phyloP scores from a whole-genome alignment of 257 asterid genomes.

The Solanum gandarillasii region DNA sequence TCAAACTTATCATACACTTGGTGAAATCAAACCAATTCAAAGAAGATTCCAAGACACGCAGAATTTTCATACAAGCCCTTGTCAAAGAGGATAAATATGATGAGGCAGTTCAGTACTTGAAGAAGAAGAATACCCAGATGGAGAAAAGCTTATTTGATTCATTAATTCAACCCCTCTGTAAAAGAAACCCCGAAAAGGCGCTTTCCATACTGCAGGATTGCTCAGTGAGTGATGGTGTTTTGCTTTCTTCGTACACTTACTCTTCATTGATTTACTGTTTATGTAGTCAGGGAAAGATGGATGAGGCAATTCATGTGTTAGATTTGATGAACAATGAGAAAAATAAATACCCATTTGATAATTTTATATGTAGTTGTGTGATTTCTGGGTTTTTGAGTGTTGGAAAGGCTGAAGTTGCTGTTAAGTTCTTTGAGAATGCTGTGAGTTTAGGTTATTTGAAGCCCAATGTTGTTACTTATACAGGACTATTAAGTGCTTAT shows the following conservation, averaged over 20 bases:
- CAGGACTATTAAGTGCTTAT: slow-evolving; percentile 57
- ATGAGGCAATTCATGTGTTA: slow-evolving; percentile 51
- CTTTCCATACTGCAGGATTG: slow-evolving; percentile 30
- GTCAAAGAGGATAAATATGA: slow-evolving; percentile 33
- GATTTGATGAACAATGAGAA: slow-evolving; percentile 43
- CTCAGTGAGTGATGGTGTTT: slow-evolving; percentile 13
- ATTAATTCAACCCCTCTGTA: slow-evolving; percentile 45
- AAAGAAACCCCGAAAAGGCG: slow-evolving; percentile 47
- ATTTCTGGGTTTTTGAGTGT: slow-evolving; percentile 57
- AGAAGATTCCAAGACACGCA: slow-evolving; percentile 27
- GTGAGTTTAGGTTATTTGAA: slow-evolving; percentile 34
- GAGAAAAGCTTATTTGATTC: slow-evolving; percentile 28
- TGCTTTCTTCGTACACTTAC: slow-evolving; percentile 62
- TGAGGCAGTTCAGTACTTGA: slow-evolving; percentile 44
- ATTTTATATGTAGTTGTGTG: slow-evolving; percentile 68
- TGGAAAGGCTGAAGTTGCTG: slow-evolving; percentile 67
- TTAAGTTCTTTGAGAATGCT: slow-evolving; percentile 62
- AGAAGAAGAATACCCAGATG: slow-evolving; percentile 5
- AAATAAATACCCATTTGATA: slow-evolving; percentile 46
- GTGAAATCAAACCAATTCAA: slow-evolving; percentile 30
- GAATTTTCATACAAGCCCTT: slow-evolving; percentile 37
- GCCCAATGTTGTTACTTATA: slow-evolving; percentile 50
- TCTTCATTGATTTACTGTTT: slow-evolving; percentile 36
- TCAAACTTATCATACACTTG: slow-evolving; percentile 31
- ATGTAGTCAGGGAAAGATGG: slow-evolving; percentile 46